These are phyloP conservation scores for Acacia pycnantha DNA, from an alignment of 331 rosid genomes.

Conservation along the genomic window DNA sequence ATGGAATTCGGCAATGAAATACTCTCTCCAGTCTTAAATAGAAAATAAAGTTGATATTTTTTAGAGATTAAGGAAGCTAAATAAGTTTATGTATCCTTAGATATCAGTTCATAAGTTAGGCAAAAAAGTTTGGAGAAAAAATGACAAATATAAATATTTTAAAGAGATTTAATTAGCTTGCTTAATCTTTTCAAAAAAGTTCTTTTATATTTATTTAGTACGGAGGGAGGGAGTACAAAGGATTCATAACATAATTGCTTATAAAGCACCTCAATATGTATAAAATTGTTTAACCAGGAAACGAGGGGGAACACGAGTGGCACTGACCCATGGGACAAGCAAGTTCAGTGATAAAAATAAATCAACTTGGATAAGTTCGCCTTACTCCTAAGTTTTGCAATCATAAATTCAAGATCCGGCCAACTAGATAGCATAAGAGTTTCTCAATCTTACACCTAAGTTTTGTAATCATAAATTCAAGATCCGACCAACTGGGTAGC, in stretches of 20 bases:
- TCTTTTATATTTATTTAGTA: too few relatives aligned
- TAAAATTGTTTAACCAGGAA: neutral
- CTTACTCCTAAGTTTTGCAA: neutral
- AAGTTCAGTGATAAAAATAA: constrained; percentile 11
- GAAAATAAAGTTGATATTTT: too few relatives aligned
- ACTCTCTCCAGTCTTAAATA: too few relatives aligned
- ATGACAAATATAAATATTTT: too few relatives aligned
- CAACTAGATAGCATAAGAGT: neutral
- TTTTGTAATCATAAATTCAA: neutral
- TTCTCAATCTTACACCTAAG: neutral
- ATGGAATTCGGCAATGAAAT: neutral
- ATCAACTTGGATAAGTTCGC: neutral
- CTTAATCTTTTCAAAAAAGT: too few relatives aligned
- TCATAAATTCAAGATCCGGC: neutral
- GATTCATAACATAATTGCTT: neutral
- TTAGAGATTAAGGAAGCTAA: too few relatives aligned
- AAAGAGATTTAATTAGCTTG: too few relatives aligned
- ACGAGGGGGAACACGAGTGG: neutral
- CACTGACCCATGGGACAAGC: neutral
- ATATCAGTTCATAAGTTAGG: too few relatives aligned
- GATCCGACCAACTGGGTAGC: neutral
- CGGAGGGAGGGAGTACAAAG: neutral
- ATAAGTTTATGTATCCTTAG: too few relatives aligned
- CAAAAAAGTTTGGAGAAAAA: too few relatives aligned
- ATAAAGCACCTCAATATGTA: neutral